Percentiles rank a stretch among this genome's conserved stretches.
Evolutionary conservation across 2,329 filamentous ascomycete genomes (phyloP).

Genomic region (Torrubiella hemipterigena): DNA sequence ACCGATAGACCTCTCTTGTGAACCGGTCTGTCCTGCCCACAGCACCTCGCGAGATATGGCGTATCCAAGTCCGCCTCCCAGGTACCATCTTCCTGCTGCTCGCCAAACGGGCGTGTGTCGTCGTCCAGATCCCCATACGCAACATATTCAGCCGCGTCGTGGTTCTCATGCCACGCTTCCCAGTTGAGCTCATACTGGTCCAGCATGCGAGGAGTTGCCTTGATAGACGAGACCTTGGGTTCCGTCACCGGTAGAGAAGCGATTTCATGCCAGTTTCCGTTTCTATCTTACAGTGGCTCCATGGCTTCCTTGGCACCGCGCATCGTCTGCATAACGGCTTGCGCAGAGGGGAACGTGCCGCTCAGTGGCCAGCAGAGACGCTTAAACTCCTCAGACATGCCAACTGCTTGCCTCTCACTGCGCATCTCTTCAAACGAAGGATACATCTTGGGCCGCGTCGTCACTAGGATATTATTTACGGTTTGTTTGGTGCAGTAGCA

Average conservation of each 20-base stretch:
- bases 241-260: conserved; percentile 14
- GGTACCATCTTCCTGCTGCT: conserved; percentile 11
- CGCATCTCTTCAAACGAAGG: conserved; percentile 2
- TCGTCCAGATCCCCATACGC: conserved; percentile 11
- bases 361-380: conserved; percentile 4
- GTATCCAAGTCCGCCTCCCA: conserved; percentile 13
- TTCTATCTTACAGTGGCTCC: conserved; percentile 2
- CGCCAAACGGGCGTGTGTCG: conserved; percentile 9
- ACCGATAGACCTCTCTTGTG: conserved; percentile 11
- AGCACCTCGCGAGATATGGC: conserved; percentile 13
- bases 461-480: not conserved
- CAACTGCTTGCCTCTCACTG: conserved; percentile 2
- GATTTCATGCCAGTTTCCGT: conserved; percentile 14
- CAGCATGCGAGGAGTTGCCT: conserved; percentile 11
- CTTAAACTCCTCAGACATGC: conserved; percentile 1
- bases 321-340: conserved; percentile 4
- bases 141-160: conserved; percentile 9
- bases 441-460: not conserved
- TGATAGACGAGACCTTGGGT: conserved; percentile 15
- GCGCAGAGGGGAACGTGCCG: conserved; percentile 1
- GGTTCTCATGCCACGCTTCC: conserved; percentile 11
- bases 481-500: not conserved
- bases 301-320: conserved; percentile 3
- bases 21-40: conserved; percentile 13
- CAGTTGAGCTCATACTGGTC: conserved; percentile 13